Evolutionary conservation across 2,329 filamentous ascomycete genomes (phyloP).

Genomic region (Penicillium polonicum): DNA sequence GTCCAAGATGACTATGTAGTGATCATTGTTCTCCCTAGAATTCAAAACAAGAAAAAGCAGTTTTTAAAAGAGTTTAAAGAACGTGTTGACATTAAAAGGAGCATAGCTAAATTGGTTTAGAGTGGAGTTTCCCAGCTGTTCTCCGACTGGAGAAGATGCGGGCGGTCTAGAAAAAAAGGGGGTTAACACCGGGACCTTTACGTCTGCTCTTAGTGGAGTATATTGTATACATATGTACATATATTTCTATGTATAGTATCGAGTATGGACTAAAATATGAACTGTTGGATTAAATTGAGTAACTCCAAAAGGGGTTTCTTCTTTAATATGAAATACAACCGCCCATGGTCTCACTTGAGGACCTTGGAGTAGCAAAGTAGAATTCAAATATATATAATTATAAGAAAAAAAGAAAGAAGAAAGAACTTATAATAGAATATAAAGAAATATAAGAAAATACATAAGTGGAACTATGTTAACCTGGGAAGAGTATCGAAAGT

Average conservation of each 20-base stretch:
- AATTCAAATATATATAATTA: not conserved
- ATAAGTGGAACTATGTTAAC: not conserved
- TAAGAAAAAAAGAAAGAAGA: not conserved
- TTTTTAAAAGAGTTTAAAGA: not conserved
- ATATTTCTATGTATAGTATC: too few relatives aligned
- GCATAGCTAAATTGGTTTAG: slow-evolving; percentile 25
- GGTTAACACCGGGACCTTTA: not conserved
- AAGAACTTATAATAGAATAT: not conserved
- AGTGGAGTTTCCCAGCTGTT: slow-evolving; percentile 32
- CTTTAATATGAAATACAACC: not conserved
- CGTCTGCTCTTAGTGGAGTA: not conserved
- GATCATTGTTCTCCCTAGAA: slow-evolving; percentile 11
- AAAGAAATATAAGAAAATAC: not conserved
- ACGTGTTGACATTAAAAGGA: slow-evolving; percentile 26
- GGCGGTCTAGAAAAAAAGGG: slow-evolving; percentile 19
- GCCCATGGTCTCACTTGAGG: not conserved
- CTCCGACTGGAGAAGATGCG: slow-evolving; percentile 26
- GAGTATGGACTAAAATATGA: not conserved
- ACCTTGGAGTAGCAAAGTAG: not conserved
- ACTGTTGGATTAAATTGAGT: not conserved
- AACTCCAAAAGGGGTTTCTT: not conserved
- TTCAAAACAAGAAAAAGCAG: not conserved
- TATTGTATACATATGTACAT: too few relatives aligned
- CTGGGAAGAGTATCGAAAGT: not conserved
- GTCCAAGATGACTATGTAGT: slow-evolving; percentile 4